A percentile compares a stretch with the other conserved stretches of the same genome.
Evolutionary conservation across 805 yeast genomes (phyloP).

Genomic region (Starmerella cellae): DNA sequence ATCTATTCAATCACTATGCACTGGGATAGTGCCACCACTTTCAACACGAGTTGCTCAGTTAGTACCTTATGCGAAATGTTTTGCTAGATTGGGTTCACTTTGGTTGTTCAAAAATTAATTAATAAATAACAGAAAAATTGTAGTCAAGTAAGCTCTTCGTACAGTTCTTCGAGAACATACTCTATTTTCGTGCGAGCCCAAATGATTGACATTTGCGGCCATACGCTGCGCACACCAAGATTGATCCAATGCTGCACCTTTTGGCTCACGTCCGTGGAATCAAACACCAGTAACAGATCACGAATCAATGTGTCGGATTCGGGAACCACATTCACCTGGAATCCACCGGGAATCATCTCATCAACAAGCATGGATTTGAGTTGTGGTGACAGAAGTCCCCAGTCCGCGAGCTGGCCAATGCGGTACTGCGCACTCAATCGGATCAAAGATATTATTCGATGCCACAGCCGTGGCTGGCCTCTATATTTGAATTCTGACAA

Average conservation of each 20-base stretch:
- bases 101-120: no score
- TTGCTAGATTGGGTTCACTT: no score
- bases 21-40: no score
- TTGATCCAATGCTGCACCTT: conserved; percentile 80
- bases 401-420: conserved; percentile 60
- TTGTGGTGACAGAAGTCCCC: conserved; percentile 59
- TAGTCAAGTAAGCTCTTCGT: conserved; percentile 25
- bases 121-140: not conserved
- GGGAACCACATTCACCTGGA: conserved; percentile 85
- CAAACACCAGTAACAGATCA: conserved; percentile 65
- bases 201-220: conserved; percentile 78
- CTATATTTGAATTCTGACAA: conserved; percentile 68
- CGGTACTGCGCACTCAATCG: conserved; percentile 78
- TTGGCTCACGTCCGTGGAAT: conserved; percentile 52
- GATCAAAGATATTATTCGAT: conserved; percentile 39
- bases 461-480: conserved; percentile 30
- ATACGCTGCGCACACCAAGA: conserved; percentile 83
- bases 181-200: conserved; percentile 86
- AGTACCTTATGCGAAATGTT: no score
- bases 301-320: conserved; percentile 56
- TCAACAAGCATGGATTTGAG: conserved; percentile 70
- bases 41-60: no score
- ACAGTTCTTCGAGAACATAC: conserved; percentile 69
- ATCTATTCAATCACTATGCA: no score
- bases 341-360: conserved; percentile 70